Evolutionary conservation across 2,329 filamentous ascomycete species (phyloP), one percentile per base, ranked within the genome.

Genomic region (Aspergillus neotritici): DNA sequence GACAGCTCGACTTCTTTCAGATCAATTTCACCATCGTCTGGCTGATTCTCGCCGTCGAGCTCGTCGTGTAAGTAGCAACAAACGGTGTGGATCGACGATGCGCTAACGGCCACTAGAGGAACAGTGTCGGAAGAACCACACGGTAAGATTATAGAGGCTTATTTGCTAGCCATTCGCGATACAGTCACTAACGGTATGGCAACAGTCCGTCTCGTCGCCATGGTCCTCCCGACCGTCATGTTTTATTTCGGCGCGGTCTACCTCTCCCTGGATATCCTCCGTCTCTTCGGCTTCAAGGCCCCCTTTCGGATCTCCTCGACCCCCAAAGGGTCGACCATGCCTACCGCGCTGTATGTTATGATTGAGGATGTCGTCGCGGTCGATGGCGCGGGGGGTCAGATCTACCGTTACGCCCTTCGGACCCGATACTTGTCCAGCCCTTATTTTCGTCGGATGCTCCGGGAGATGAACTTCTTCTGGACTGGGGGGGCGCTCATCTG

Each of bases 351-450:
- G 2, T 82, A 83, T 52, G 82, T 82, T 38, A 71, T 85, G 25
- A 77, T 84, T 17, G 82, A 86, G 62, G 82, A 86, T 53, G 73
- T 84, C 16, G 74, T 83, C 11, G 80, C 79, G 4, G 82, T 86
- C 32, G 83, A 85, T 55, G 82, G 79, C 14, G 75, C 73, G 3
- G 81, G 78, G 8, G 77, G 77, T 1, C 70, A 74, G 44, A 71
- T 66, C 2, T 81, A 75, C 50, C 68, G 77, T 34, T 66, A 72
- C 52, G 72, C 72, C 0, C 56, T 80, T 14, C 64, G 72, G 38
- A 71, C 67, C 31, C 65, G 77, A 48, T 80, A 79, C 49, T 65
- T 74, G 10, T 73, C 72, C 3, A 80, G 77, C 44, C 70, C 70
- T 42, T 68, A 70, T 41, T 80, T 81, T 53, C 66, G 77, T 34